Evolutionary conservation across 2,329 filamentous ascomycete genomes (phyloP), one percentile per base, ranked within the genome.

Genomic region (Ramichloridium luteum): DNA sequence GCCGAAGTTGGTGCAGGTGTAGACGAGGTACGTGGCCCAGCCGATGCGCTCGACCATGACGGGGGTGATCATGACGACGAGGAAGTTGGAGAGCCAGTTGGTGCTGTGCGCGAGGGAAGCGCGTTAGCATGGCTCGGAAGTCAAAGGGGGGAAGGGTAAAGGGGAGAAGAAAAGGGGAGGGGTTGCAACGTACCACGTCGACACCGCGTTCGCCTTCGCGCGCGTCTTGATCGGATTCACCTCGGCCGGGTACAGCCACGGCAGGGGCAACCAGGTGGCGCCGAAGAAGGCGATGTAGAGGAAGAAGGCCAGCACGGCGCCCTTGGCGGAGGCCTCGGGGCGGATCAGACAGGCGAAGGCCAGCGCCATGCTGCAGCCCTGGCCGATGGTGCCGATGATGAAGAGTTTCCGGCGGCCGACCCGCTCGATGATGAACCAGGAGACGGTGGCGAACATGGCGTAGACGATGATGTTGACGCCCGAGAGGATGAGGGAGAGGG

Each of bases 211-310:
- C 25, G 65, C 66, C 54, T 68, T 68, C 27, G 65, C 62, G 28
- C 67, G 60, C 3, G 64, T 70, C 50, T 64, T 65, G 46, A 68
- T 30, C 14, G 40, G 35, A 27, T 40, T 68, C 45, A 68, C 30
- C 41, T 53, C 48, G 16, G 50, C 48, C 13, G 47, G 46, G 33
- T 51, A 53, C 14, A 51, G 26, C 48, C 49, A 53, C 4, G 48
- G 49, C 30, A 52, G 38, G 3, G 48, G 47, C 3, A 52, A 34
- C 47, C 47, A 51, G 5, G 67, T 74, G 0, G 74, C 74, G 25
- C 74, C 76, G 39, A 80, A 80, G 37, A 73, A 75, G 3, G 73
- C 72, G 45, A 80, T 80, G 55, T 78, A 80, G 2, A 72, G 67
- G 56, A 80, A 80, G 6, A 80, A 39, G 35, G 74, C 75, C 4